Evolutionary conservation across 2,329 filamentous ascomycete genomes (phyloP).

Genomic region (Hypoxylon rubiginosum): DNA sequence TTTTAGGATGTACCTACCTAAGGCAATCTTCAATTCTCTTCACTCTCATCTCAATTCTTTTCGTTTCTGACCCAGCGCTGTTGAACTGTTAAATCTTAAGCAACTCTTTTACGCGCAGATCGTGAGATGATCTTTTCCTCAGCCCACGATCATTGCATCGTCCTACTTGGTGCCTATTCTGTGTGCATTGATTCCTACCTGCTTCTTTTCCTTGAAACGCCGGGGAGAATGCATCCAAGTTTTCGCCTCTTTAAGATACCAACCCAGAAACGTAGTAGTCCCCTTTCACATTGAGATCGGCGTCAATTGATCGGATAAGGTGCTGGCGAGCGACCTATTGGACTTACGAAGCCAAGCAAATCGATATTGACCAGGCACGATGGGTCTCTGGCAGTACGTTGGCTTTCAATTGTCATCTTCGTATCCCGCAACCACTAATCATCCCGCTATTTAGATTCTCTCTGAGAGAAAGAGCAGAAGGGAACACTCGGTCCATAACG

Average conservation of each 20-base stretch:
- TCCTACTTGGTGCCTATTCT: too few relatives aligned
- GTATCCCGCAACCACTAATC: neutral
- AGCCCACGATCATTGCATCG: neutral
- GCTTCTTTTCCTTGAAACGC: too few relatives aligned
- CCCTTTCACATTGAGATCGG: too few relatives aligned
- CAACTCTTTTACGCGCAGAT: neutral
- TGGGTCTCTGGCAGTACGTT: constrained; percentile 29
- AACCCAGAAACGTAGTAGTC: too few relatives aligned
- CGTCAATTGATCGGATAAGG: neutral
- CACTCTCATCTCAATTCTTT: neutral
- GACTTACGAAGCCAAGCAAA: too few relatives aligned
- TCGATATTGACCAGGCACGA: neutral
- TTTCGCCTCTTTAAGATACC: too few relatives aligned
- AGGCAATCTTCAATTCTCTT: neutral
- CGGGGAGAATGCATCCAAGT: too few relatives aligned
- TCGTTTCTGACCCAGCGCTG: neutral
- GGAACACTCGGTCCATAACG: constrained; percentile 35
- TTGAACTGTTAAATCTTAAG: neutral
- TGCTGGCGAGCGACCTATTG: neutral
- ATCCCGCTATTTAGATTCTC: constrained; percentile 31
- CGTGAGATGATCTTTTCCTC: neutral
- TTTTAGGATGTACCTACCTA: too few relatives aligned
- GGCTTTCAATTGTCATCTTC: neutral
- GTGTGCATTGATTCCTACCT: too few relatives aligned
- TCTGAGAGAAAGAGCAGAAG: constrained; percentile 32